Evolutionary conservation across 2,329 filamentous ascomycete genomes (phyloP).

Genomic region (Phyllosticta citribraziliensis): DNA sequence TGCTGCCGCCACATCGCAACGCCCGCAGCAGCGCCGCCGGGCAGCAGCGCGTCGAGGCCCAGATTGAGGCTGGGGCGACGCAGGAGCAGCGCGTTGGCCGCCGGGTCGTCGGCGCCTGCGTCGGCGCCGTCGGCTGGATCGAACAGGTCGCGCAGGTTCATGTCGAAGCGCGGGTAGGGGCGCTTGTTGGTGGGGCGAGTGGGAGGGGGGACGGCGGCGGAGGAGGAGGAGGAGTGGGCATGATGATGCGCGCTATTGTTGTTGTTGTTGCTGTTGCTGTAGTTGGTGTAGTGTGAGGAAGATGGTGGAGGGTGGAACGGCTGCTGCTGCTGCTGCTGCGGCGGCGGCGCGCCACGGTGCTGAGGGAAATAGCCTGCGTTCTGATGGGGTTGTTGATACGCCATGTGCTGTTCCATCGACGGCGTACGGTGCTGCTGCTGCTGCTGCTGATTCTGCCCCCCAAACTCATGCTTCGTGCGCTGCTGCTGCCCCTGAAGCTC

Average conservation of each 20-base stretch:
- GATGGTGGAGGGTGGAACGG: not conserved
- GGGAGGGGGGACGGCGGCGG: not conserved
- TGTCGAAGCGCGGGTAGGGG: conserved; percentile 47
- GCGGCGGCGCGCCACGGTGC: not conserved
- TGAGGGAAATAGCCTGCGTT: not conserved
- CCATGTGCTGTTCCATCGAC: not conserved
- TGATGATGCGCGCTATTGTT: conserved; percentile 11
- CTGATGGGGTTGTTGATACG: not conserved
- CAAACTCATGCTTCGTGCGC: too few species aligned
- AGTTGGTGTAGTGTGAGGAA: not conserved
- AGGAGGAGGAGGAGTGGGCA: conserved; percentile 14
- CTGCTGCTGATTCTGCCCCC: not conserved
- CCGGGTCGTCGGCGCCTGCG: conserved; percentile 12
- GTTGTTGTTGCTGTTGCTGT: not conserved
- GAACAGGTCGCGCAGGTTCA: conserved; percentile 31
- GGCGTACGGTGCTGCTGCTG: not conserved
- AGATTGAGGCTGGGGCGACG: conserved; percentile 20
- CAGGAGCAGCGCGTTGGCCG: conserved; percentile 24
- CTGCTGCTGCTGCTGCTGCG: not conserved
- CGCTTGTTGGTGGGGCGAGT: conserved; percentile 14
- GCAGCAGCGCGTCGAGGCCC: conserved; percentile 20
- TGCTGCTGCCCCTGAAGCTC: not conserved
- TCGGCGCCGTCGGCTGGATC: conserved; percentile 27
- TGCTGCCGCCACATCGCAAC: conserved; percentile 19
- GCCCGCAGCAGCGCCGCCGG: not conserved